phyloP scores from a whole-genome alignment of 495 filamentous ascomycete species.

The Polyplosphaeria fusca region DNA sequence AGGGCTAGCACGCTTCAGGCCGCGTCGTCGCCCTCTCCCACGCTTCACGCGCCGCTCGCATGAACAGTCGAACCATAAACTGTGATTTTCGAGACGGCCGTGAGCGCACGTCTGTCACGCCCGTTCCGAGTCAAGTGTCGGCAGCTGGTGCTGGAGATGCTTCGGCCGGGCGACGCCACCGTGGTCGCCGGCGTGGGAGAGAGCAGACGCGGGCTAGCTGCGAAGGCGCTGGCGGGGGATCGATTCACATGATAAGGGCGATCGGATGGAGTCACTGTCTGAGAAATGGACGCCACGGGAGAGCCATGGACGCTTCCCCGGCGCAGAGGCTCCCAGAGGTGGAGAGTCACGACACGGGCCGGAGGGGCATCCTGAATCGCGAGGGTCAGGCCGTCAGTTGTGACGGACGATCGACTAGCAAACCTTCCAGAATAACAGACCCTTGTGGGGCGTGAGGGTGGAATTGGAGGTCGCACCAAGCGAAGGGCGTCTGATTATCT shows the following conservation, averaged over 20 bases:
- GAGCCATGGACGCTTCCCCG: conserved; percentile 34
- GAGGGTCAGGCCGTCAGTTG: background rate
- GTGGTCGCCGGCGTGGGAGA: conserved; percentile 5
- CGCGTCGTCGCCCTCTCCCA: background rate
- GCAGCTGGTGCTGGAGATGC: background rate
- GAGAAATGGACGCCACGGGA: conserved; percentile 15
- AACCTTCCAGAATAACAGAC: conserved; percentile 21
- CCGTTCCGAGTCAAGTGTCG: background rate
- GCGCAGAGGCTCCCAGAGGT: conserved; percentile 22
- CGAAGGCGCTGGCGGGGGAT: conserved; percentile 19
- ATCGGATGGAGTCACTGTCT: conserved; percentile 28
- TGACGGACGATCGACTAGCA: conserved; percentile 13
- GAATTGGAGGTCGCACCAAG: too few species aligned
- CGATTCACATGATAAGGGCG: conserved; percentile 26
- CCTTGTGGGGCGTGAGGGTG: too few species aligned
- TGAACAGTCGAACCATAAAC: background rate
- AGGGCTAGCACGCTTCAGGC: background rate
- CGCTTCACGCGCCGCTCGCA: background rate
- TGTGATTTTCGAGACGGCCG: too few species aligned
- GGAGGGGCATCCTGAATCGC: conserved; percentile 22
- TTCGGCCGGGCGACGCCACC: background rate
- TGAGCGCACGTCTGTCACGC: background rate
- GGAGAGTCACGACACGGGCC: conserved; percentile 17
- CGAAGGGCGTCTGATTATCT: too few species aligned
- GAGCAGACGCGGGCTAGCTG: too few species aligned